Evolutionary conservation across 2,329 filamentous ascomycete genomes (phyloP), one percentile per base, ranked within the genome.

Genomic region (Zalaria obscura): DNA sequence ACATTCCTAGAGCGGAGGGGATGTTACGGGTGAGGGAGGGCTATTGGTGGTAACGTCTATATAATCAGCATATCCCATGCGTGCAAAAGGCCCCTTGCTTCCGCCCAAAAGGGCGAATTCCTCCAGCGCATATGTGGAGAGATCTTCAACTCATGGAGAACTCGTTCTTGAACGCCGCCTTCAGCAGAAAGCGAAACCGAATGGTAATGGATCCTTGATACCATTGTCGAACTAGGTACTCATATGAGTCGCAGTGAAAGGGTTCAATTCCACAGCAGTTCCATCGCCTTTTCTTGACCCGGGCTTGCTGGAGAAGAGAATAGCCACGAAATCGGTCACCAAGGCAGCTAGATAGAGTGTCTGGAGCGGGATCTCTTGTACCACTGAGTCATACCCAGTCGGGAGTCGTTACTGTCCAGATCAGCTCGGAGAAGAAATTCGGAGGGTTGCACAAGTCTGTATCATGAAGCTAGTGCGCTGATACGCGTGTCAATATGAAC

Each of bases 41-140:
- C 18, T 18, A 18, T 18, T 18, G 18, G 18, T 18, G 18, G 18
- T 18, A 18, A 18, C 18, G 18, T 18, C 18, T 18, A 18, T 18
- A 18, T 18, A 18, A 18, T 18, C 18, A 32, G n/a, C 29, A n/a
- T 7, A 32, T 7, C 7, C 29, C 27, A 40, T 43, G 37, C 41
- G 41, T 25, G 26, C 34, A 4, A 43, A 43, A 35, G 41, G 38
- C 26, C 41, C 41, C 28, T 34, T 43, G 6, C 4, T 27, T n/a
- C 6, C 29, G 9, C 10, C 38, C 5, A 18, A 2, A 10, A 27
- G 6, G n/a, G 25, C n/a, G 5, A 7, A 6, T 5, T 33, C 5
- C 5, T 27, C 27, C 9, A 25, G 4, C 2, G 5, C 38, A 27
- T 26, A 43, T 29, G 25, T 25, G 5, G 33, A 37, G 7, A n/a